Evolutionary conservation across 805 yeast species (phyloP).

Genomic region (Metschnikowia lachancei): DNA sequence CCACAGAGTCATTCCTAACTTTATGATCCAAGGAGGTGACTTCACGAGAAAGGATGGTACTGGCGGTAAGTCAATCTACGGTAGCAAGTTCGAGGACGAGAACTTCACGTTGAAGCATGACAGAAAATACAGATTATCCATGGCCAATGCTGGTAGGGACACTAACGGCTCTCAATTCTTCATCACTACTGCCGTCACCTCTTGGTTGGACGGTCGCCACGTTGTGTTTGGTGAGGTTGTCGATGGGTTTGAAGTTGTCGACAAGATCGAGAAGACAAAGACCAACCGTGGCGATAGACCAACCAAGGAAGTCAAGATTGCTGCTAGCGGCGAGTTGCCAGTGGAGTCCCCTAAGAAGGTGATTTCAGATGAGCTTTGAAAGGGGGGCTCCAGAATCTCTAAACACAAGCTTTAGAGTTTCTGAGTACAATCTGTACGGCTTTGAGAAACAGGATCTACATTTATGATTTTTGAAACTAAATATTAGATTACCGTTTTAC

Average conservation of each 20-base stretch:
- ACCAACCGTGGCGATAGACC: slow-evolving; percentile 76
- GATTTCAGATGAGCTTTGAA: slow-evolving; percentile 30
- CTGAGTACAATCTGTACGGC: too few relatives aligned
- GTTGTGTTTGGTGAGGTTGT: slow-evolving; percentile 96
- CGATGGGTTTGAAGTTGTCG: slow-evolving; percentile 81
- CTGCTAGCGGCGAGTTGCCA: slow-evolving; percentile 66
- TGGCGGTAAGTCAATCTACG: slow-evolving; percentile 83
- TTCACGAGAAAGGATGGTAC: slow-evolving; percentile 67
- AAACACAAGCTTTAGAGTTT: too few relatives aligned
- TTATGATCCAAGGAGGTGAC: slow-evolving; percentile 90
- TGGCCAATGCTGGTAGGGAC: slow-evolving; percentile 78
- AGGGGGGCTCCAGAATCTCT: not conserved
- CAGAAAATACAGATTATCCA: slow-evolving; percentile 65
- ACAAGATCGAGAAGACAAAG: slow-evolving; percentile 68
- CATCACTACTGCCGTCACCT: slow-evolving; percentile 85
- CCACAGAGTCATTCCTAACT: slow-evolving; percentile 70
- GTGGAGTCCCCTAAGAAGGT: slow-evolving; percentile 24
- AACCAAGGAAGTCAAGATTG: slow-evolving; percentile 57
- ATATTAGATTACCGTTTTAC: too few relatives aligned
- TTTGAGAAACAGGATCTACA: too few relatives aligned
- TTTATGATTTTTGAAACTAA: too few relatives aligned
- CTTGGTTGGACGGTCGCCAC: slow-evolving; percentile 92
- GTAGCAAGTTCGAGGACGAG: slow-evolving; percentile 73
- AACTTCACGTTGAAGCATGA: slow-evolving; percentile 67
- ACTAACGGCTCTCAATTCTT: slow-evolving; percentile 93